Percentiles rank a stretch among this genome's conserved stretches.
phyloP scores from a whole-genome alignment of 2,329 filamentous ascomycete species.

The Pseudogymnoascus sp. region DNA sequence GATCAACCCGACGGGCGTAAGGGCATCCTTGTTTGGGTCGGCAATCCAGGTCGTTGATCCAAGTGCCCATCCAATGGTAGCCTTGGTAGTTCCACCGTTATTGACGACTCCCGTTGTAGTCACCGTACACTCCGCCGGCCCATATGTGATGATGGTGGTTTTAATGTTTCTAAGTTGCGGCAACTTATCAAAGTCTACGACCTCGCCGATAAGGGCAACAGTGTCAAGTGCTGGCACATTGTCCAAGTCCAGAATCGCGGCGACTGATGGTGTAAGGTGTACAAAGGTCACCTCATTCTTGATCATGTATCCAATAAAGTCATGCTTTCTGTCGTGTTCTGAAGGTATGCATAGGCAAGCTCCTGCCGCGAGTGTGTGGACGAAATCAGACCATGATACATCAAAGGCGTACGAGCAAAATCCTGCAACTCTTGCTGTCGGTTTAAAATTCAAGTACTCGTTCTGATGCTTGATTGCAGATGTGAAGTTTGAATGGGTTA shows the following conservation, averaged over 20 bases:
- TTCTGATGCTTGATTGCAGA: neutral
- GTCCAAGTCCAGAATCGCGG: conserved; percentile 10
- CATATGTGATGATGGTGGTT: conserved; percentile 13
- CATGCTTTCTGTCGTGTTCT: conserved; percentile 14
- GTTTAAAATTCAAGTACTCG: too few relatives aligned
- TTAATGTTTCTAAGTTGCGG: neutral
- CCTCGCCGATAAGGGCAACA: conserved; percentile 12
- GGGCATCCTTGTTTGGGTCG: conserved; percentile 30
- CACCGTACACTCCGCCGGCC: conserved; percentile 14
- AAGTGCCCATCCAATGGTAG: neutral
- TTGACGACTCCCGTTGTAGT: neutral
- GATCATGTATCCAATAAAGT: conserved; percentile 12
- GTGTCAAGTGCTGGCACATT: conserved; percentile 13
- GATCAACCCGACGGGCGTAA: conserved; percentile 27
- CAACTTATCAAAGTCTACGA: neutral
- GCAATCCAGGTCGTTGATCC: conserved; percentile 29
- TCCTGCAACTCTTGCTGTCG: neutral
- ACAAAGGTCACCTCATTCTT: conserved; percentile 12
- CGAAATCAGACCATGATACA: conserved; percentile 12
- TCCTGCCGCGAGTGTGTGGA: conserved; percentile 11
- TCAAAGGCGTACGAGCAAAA: conserved; percentile 16
- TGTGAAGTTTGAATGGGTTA: neutral
- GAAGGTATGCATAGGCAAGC: conserved; percentile 14
- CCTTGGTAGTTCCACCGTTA: neutral
- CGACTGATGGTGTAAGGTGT: conserved; percentile 14